Base-by-base conservation (phyloP, 805 yeast genomes). In the Henningerozyma blattae region DNA sequence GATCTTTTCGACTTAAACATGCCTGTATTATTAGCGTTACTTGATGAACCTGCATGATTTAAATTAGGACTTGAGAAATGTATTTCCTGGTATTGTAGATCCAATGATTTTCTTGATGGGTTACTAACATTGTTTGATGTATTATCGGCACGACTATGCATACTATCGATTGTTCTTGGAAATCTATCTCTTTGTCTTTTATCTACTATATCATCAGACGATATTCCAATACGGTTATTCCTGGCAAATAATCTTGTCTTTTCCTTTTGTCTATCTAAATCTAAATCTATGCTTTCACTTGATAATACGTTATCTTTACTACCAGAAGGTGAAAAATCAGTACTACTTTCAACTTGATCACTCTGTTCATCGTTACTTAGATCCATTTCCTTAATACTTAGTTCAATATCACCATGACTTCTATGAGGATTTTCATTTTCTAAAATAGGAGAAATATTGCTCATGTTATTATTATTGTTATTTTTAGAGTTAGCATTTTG, bases 281-380 rank as follows among this genome's bases (percentile, higher is more conserved):
- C 46, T 12, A 52, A 30, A 22, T 48, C 48, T 24, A 50, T 47
- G 31, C 56, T 50, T 33, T 52, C 56, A 18, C 48, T 50, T 3
- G 58, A 50, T 3, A 49, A 47, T 7, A 45, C 38, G 29, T 45
- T 42, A 20, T 37, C 37, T 22, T 40, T 15, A n/a, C n/a, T 24
- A 35, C 28, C 17, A 15, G 14, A 10, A 2, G 5, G 6, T 15
- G 29, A 18, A 27, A 27, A 14, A 15, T 15, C 29, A 27, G 14
- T 13, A 27, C n/a, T 15, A 15, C 29, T 16, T 14, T 5, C 15
- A 15, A 7, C 10, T 27, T 15, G n/a, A 9, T 7, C 15, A 27
- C n/a, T 13, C 7, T 2, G 14, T 9, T 16, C 29, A 27, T 6
- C 15, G 7, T 7, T 15, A 27, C 13, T 18, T 15, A 24, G 14